Evolutionary conservation across 2,329 filamentous ascomycete species (phyloP), one percentile per base, ranked within the genome.

Genomic region (Anthostomella pinea): DNA sequence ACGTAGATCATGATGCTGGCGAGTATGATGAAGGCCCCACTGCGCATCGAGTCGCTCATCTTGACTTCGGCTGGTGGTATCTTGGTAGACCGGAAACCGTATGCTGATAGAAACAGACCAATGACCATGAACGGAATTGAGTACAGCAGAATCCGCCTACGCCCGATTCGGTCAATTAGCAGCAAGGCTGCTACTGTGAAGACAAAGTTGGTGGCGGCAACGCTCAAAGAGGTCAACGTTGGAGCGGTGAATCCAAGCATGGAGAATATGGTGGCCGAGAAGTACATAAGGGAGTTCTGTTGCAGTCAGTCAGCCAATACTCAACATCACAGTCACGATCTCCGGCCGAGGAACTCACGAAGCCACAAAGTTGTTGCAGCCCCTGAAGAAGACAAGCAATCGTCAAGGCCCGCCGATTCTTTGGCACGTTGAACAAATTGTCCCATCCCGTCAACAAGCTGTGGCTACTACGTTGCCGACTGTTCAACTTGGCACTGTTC

Each of bases 201-300:
- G 35, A 83, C 56, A 52, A 91, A 90, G 55, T 94, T 95, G 30
- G 89, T 93, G 39, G 83, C 72, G 0, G 88, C 88, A 10, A 95
- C 84, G 3, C 81, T 82, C 41, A 94, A 74, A 1, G 87, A 87
- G 1, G 85, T 88, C 32, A 91, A 73, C 0, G 87, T 93, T 5
- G 88, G 87, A 37, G 80, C 84, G 26, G 75, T 72, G 58, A 95
- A 95, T 1, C 84, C 84, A 1, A 95, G 74, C 20, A 88, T 72
- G 3, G 77, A 75, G 57, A 91, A 91, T 19, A 91, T 87, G 6
- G 85, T 89, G 4, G 85, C 85, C 1, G 85, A 88, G 58, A 88
- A 95, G 63, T 95, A 95, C 87, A 95, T 95, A 19, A 95, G 70
- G 8, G 85, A 89, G 65, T 95, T 95, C 77, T 82, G 48, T 17